Percentiles rank a stretch among this genome's conserved stretches.
Evolutionary conservation across 768 basidiomycete genomes (phyloP).

Genomic region (Amanita molliuscula): DNA sequence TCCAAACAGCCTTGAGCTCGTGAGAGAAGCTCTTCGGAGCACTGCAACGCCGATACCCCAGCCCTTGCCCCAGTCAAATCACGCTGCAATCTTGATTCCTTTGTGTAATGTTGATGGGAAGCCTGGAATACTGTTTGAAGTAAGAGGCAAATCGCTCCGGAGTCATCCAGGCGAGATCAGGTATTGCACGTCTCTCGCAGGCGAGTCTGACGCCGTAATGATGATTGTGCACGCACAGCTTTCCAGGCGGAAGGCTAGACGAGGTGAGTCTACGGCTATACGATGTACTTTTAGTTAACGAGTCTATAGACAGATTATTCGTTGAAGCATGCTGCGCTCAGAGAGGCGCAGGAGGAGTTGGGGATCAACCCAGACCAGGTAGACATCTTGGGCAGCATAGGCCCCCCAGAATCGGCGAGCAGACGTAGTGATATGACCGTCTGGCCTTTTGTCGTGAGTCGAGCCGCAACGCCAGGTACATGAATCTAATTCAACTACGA

Average conservation of each 20-base stretch:
- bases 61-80: conserved; percentile 15
- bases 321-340: conserved; percentile 45
- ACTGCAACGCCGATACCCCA: conserved; percentile 3
- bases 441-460: conserved; percentile 68
- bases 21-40: conserved; percentile 18
- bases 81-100: conserved; percentile 69
- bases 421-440: conserved; percentile 50
- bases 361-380: conserved; percentile 50
- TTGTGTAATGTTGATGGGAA: conserved; percentile 62
- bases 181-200: conserved; percentile 22
- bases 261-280: conserved; percentile 27
- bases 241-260: conserved; percentile 67
- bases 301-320: conserved; percentile 38
- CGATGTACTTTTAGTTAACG: conserved; percentile 9
- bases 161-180: conserved; percentile 79
- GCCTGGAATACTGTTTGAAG: conserved; percentile 64
- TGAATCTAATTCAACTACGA: not conserved
- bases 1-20: conserved; percentile 19
- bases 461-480: not conserved
- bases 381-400: conserved; percentile 56
- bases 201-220: not conserved
- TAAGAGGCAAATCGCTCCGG: conserved; percentile 52
- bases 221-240: conserved; percentile 38
- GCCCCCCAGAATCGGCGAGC: conserved; percentile 51
- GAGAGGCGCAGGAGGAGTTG: conserved; percentile 70